Evolutionary conservation across 768 basidiomycete species (phyloP).

Genomic region (Inosperma sp.): DNA sequence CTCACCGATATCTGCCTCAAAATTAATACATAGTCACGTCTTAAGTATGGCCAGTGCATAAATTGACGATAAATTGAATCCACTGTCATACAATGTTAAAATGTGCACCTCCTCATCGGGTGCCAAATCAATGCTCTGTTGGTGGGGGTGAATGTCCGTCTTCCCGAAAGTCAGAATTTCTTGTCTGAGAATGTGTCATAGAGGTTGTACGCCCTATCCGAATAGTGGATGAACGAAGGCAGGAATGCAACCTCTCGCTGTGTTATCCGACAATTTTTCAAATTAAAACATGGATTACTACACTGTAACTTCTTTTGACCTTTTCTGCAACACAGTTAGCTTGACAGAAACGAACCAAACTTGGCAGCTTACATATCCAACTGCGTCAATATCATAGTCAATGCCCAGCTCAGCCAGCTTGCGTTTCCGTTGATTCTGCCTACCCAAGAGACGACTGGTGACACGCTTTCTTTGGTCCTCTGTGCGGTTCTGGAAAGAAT

Average conservation of each 20-base stretch:
- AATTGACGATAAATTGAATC: too few species aligned
- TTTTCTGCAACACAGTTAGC: slow-evolving; percentile 20
- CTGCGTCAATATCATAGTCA: slow-evolving; percentile 77
- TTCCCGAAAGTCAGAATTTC: too few species aligned
- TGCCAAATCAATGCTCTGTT: too few species aligned
- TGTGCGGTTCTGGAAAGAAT: slow-evolving; percentile 57
- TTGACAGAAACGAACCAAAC: not conserved
- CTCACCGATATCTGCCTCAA: too few species aligned
- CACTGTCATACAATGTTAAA: too few species aligned
- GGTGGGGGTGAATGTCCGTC: too few species aligned
- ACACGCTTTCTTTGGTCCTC: slow-evolving; percentile 62
- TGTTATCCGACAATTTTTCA: slow-evolving; percentile 17
- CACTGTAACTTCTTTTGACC: slow-evolving; percentile 14
- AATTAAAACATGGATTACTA: not conserved
- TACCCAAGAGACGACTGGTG: slow-evolving; percentile 63
- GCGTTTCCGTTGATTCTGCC: slow-evolving; percentile 71
- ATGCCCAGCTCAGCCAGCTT: slow-evolving; percentile 82
- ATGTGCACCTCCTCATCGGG: too few species aligned
- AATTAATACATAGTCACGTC: too few species aligned
- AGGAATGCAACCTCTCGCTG: slow-evolving; percentile 32
- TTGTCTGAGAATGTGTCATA: slow-evolving; percentile 26
- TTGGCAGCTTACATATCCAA: slow-evolving; percentile 67
- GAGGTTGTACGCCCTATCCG: slow-evolving; percentile 26
- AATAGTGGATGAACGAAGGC: slow-evolving; percentile 37
- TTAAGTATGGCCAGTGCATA: too few species aligned